A percentile compares a stretch with the other conserved stretches of the same genome.
phyloP scores from a whole-genome alignment of 2,329 filamentous ascomycete species.

The Lachnellula hyalina region DNA sequence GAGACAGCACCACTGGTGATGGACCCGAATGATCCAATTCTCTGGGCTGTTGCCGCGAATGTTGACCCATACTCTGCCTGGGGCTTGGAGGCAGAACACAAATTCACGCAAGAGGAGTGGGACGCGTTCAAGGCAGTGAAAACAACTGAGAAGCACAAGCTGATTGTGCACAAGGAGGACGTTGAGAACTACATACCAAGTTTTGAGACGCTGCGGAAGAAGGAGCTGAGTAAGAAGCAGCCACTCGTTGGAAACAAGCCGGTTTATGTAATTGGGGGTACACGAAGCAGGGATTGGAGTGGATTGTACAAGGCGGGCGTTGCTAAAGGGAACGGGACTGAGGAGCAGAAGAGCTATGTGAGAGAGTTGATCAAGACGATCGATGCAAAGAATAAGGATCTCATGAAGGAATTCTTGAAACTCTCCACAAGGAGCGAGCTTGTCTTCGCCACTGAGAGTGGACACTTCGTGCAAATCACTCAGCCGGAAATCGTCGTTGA shows the following conservation, averaged over 20 bases:
- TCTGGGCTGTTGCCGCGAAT: constrained; percentile 1
- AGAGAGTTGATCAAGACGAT: constrained; percentile 1
- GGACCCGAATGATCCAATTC: constrained; percentile 3
- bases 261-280: constrained; percentile 12
- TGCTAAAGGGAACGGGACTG: constrained; percentile 31
- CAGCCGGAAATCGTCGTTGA: constrained; percentile 33
- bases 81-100: constrained; percentile 5
- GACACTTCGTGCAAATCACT: constrained; percentile 34
- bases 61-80: constrained; percentile 1
- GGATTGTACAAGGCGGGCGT: constrained; percentile 30
- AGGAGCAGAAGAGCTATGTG: constrained; percentile 28
- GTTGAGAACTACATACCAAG: constrained; percentile 9
- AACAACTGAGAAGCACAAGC: constrained; percentile 13
- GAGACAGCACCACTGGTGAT: constrained; percentile 15
- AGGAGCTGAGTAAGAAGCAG: constrained; percentile 24
- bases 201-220: constrained; percentile 29
- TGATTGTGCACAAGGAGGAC: constrained; percentile 9
- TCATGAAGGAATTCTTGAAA: constrained; percentile 28
- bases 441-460: constrained; percentile 31
- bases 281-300: constrained; percentile 27
- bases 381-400: constrained; percentile 19
- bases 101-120: constrained; percentile 15
- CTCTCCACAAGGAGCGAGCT: constrained; percentile 29
- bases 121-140: constrained; percentile 8
- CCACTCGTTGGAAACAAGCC: constrained; percentile 25